Conservation (phyloP, 345 rosid genomes). For the Cardiospermum halicacabum region DNA sequence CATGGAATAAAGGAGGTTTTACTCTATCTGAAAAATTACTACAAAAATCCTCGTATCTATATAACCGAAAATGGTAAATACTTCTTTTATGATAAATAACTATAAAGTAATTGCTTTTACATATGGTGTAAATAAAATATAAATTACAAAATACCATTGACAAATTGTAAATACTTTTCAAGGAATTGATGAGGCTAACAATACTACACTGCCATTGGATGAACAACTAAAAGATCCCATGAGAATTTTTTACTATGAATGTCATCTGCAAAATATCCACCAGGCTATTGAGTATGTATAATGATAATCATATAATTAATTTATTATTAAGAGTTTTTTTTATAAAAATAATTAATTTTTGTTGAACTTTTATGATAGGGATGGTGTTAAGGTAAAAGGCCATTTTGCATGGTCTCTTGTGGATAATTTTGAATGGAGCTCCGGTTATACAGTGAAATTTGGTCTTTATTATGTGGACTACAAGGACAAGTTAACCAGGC, state of each 20-base stretch:
- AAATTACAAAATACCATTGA: no score
- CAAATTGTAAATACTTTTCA: no score
- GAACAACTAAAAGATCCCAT: slow-evolving; percentile 10
- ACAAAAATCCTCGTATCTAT: slow-evolving; percentile 36
- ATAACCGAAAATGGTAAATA: slow-evolving; percentile 60
- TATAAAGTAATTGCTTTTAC: no score
- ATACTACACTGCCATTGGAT: slow-evolving; percentile 13
- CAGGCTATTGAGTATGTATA: slow-evolving; percentile 16
- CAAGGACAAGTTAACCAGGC: slow-evolving; percentile 28
- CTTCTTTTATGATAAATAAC: no score
- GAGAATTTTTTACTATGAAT: slow-evolving; percentile 9
- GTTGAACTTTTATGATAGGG: no score
- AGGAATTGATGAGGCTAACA: slow-evolving; percentile 1
- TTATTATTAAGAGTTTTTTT: neutral
- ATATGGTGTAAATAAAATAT: no score
- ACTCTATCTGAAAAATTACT: slow-evolving; percentile 31
- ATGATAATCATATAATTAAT: neutral
- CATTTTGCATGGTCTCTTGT: slow-evolving; percentile 9
- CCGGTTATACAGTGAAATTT: slow-evolving; percentile 27
- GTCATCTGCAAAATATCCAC: slow-evolving; percentile 13
- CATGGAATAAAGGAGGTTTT: slow-evolving; percentile 36
- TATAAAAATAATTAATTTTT: no score
- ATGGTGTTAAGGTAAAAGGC: slow-evolving; percentile 35
- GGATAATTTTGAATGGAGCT: slow-evolving; percentile 34
- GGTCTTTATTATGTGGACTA: slow-evolving; percentile 36